Evolutionary conservation across 148 eudicot species (phyloP).

Genomic region (Rhododendron mucronatum): DNA sequence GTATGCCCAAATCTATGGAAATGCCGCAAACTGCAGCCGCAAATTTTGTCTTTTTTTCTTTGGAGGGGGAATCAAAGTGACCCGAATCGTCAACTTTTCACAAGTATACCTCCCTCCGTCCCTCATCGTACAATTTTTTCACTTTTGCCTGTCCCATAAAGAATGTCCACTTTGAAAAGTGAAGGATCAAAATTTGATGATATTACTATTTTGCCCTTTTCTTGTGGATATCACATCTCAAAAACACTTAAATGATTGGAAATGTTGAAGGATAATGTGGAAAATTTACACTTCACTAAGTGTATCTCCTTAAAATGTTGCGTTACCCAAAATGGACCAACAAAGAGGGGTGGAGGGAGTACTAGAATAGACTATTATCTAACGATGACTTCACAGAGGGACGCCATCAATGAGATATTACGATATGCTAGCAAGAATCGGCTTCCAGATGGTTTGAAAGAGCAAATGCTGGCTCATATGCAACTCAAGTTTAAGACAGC

Average conservation of each 20-base stretch:
- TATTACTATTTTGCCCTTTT: background rate
- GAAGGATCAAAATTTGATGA: background rate
- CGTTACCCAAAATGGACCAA: background rate
- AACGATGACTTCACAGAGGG: constrained; percentile 33
- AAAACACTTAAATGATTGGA: background rate
- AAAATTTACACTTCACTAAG: too few species aligned
- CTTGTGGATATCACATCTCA: background rate
- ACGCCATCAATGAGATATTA: constrained; percentile 38
- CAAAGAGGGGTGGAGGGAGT: background rate
- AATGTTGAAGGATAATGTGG: background rate
- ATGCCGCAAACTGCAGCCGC: background rate
- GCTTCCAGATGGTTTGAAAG: constrained; percentile 46
- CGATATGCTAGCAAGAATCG: constrained; percentile 46
- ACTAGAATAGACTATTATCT: background rate
- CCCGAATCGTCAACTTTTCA: background rate
- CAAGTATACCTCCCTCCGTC: background rate
- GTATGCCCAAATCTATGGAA: background rate
- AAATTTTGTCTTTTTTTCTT: background rate
- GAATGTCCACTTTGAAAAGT: background rate
- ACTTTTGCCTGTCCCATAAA: background rate
- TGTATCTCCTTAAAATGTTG: background rate
- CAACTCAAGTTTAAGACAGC: constrained; percentile 54
- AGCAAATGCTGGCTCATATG: constrained; percentile 56
- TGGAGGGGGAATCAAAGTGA: background rate
- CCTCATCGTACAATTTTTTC: background rate